These are phyloP conservation scores for Hymenoscyphus albidus DNA, from an alignment of 2,329 filamentous ascomycete genomes.

Conservation along the genomic window DNA sequence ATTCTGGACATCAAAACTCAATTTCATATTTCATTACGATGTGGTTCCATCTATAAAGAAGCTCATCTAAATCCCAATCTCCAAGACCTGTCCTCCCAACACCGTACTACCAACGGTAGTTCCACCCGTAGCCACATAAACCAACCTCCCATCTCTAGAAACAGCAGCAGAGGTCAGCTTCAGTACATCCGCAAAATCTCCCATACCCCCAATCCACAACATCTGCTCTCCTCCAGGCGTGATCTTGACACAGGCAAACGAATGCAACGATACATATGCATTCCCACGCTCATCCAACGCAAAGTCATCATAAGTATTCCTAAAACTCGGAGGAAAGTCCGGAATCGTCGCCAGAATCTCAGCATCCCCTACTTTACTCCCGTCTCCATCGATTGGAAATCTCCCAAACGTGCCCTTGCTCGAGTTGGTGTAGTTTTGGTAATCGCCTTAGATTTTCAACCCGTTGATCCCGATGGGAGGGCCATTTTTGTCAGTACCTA, in stretches of 20 bases:
- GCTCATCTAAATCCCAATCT: neutral
- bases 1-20: too few species aligned
- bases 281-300: neutral
- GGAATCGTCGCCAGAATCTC: neutral
- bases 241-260: neutral
- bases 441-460: constrained; percentile 1
- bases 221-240: neutral
- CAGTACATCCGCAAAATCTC: neutral
- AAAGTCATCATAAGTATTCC: neutral
- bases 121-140: neutral
- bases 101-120: neutral
- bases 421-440: constrained; percentile 11
- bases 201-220: neutral
- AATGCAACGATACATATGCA: neutral
- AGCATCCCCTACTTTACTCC: neutral
- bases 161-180: neutral
- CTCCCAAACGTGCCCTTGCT: constrained; percentile 2
- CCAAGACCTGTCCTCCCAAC: neutral
- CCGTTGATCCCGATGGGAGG: constrained; percentile 14
- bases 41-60: too few species aligned
- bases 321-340: too few species aligned
- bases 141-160: neutral
- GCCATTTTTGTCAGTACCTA: neutral
- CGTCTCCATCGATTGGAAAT: constrained; percentile 6
- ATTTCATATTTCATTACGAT: too few species aligned